These are phyloP conservation scores for Fusarium illudens DNA, from an alignment of 2,329 filamentous ascomycete species.

Conservation along the genomic window DNA sequence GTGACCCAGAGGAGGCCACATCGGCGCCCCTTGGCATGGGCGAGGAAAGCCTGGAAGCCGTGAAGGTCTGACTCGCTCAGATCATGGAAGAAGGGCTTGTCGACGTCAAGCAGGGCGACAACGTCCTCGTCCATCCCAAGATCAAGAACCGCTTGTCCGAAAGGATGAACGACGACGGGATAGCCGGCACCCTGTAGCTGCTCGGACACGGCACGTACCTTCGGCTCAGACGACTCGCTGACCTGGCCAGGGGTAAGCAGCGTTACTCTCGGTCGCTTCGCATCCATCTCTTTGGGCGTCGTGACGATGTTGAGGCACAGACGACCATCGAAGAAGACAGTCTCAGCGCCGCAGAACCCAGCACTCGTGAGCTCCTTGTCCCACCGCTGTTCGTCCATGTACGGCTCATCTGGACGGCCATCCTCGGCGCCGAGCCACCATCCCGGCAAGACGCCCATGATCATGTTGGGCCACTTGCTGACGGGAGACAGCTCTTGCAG, in stretches of 20 bases:
- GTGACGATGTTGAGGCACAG: too few relatives aligned
- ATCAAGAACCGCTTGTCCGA: too few relatives aligned
- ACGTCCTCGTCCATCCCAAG: too few relatives aligned
- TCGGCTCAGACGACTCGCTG: too few relatives aligned
- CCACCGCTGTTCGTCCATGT: neutral
- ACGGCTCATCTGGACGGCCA: slow-evolving; percentile 2
- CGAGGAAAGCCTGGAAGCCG: neutral
- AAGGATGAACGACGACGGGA: neutral
- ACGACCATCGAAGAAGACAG: neutral
- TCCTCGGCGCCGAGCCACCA: slow-evolving; percentile 16
- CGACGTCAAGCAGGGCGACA: too few relatives aligned
- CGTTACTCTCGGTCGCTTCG: too few relatives aligned
- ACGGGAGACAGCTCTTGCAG: neutral
- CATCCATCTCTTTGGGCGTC: too few relatives aligned
- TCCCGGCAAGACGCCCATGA: slow-evolving; percentile 14
- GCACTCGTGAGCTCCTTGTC: neutral
- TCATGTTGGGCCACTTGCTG: neutral
- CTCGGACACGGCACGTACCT: neutral
- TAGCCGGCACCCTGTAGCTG: neutral
- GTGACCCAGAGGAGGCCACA: neutral
- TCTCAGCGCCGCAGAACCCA: neutral
- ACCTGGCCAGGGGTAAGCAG: too few relatives aligned
- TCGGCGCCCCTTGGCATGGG: too few relatives aligned
- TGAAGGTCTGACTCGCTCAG: neutral
- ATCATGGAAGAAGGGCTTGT: too few relatives aligned